These are phyloP conservation scores for Podosphaera fusca DNA, from an alignment of 2,329 filamentous ascomycete genomes.

Conservation along the genomic window DNA sequence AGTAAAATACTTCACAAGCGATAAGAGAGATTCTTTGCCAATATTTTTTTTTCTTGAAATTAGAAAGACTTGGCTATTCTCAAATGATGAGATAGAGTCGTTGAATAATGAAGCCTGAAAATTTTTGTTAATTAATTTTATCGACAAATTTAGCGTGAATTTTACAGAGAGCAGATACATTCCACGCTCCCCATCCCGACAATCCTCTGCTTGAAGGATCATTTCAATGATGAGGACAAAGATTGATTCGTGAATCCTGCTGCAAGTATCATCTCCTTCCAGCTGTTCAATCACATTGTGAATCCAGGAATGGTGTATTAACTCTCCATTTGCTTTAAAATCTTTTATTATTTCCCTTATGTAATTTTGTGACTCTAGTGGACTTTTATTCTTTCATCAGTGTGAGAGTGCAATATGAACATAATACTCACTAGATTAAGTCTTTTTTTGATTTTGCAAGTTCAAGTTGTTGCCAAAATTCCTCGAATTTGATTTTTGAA, in stretches of 20 bases:
- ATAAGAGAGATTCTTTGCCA: conserved; percentile 6
- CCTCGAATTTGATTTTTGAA: conserved; percentile 2
- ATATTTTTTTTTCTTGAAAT: conserved; percentile 6
- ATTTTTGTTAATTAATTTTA: conserved; percentile 1
- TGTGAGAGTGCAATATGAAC: background rate
- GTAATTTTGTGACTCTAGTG: background rate
- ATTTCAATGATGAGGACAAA: conserved; percentile 8
- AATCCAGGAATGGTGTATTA: background rate
- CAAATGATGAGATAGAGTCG: background rate
- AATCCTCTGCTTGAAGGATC: conserved; percentile 7
- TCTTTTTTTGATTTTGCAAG: conserved; percentile 1
- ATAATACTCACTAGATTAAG: conserved; percentile 3
- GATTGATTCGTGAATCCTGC: conserved; percentile 5
- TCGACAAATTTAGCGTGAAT: background rate
- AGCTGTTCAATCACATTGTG: conserved; percentile 2
- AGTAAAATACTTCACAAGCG: conserved; percentile 8
- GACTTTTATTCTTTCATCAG: background rate
- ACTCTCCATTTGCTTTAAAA: conserved; percentile 1
- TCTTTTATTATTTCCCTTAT: conserved; percentile 4
- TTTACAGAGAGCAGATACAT: conserved; percentile 13
- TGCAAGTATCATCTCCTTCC: conserved; percentile 8
- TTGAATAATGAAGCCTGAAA: conserved; percentile 6
- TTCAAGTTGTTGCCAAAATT: conserved; percentile 3
- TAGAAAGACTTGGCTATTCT: background rate
- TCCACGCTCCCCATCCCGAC: conserved; percentile 8